A percentile compares a stretch with the other conserved stretches of the same genome.
Evolutionary conservation across 805 yeast genomes (phyloP).

Genomic region (Priceomyces medius): DNA sequence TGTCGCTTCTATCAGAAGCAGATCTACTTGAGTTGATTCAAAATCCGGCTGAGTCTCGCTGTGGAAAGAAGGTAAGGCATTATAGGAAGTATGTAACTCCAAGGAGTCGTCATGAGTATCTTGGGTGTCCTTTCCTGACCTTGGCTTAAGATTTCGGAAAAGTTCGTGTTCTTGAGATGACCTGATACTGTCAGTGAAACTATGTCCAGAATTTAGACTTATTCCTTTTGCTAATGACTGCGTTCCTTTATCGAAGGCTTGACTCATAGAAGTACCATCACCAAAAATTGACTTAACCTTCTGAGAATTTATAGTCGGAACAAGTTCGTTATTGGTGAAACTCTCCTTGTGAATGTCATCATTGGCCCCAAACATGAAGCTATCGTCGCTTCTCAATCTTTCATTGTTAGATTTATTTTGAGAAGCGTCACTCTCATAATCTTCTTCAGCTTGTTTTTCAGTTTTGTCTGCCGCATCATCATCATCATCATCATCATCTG

Average conservation of each 20-base stretch:
- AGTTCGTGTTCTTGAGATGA: conserved; percentile 12
- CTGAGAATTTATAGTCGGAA: conserved; percentile 14
- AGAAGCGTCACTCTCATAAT: conserved; percentile 7
- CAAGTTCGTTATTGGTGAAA: conserved; percentile 12
- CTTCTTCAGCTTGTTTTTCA: conserved; percentile 11
- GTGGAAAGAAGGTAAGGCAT: conserved; percentile 20
- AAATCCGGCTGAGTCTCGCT: conserved; percentile 20
- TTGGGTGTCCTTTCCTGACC: conserved; percentile 7
- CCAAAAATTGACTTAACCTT: conserved; percentile 6
- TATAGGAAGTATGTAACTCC: background rate
- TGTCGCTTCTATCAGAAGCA: background rate
- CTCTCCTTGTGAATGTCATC: conserved; percentile 11
- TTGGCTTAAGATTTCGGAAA: conserved; percentile 31
- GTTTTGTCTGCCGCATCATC: conserved; percentile 11
- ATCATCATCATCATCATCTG: conserved; percentile 20
- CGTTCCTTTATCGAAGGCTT: conserved; percentile 6
- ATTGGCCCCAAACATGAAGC: conserved; percentile 28
- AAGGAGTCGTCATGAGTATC: conserved; percentile 6
- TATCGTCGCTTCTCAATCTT: conserved; percentile 22
- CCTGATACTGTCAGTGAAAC: background rate
- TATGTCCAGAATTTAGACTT: background rate
- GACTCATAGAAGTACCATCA: conserved; percentile 4
- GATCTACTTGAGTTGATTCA: conserved; percentile 9
- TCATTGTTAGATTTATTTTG: conserved; percentile 10
- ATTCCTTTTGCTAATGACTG: background rate